phyloP scores from a whole-genome alignment of 163 green algal species.

The Smithsoniella earleae region DNA sequence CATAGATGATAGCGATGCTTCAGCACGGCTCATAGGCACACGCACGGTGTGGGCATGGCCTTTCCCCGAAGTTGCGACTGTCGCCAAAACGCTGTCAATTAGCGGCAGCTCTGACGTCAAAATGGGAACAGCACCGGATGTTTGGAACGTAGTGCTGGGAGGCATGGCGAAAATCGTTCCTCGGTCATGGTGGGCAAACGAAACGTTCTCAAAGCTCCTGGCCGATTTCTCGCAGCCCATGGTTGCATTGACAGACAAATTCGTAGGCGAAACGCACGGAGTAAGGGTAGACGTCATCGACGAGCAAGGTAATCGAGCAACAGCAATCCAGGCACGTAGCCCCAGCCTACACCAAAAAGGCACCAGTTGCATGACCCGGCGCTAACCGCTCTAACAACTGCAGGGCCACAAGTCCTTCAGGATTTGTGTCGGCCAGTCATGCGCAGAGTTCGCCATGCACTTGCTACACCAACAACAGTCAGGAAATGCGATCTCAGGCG shows the following conservation, averaged over 20 bases:
- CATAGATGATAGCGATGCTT: slow-evolving; percentile 27
- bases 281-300: slow-evolving; percentile 11
- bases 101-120: background rate
- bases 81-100: background rate
- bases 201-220: slow-evolving; percentile 5
- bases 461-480: background rate
- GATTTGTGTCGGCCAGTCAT: slow-evolving; percentile 27
- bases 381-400: background rate
- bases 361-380: background rate
- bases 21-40: background rate
- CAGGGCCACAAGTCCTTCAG: slow-evolving; percentile 26
- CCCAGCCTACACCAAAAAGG: background rate
- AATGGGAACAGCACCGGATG: slow-evolving; percentile 12
- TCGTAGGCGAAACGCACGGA: slow-evolving; percentile 23
- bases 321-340: slow-evolving; percentile 7
- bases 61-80: slow-evolving; percentile 29
- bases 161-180: slow-evolving; percentile 4
- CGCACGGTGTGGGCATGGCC: slow-evolving; percentile 32
- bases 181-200: background rate
- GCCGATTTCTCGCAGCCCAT: slow-evolving; percentile 24
- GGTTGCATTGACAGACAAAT: background rate
- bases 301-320: background rate
- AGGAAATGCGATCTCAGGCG: background rate
- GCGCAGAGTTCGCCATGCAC: slow-evolving; percentile 23
- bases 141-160: slow-evolving; percentile 20